Evolutionary conservation across 2,329 filamentous ascomycete species (phyloP).

Genomic region (Teratosphaeria zuluensis): DNA sequence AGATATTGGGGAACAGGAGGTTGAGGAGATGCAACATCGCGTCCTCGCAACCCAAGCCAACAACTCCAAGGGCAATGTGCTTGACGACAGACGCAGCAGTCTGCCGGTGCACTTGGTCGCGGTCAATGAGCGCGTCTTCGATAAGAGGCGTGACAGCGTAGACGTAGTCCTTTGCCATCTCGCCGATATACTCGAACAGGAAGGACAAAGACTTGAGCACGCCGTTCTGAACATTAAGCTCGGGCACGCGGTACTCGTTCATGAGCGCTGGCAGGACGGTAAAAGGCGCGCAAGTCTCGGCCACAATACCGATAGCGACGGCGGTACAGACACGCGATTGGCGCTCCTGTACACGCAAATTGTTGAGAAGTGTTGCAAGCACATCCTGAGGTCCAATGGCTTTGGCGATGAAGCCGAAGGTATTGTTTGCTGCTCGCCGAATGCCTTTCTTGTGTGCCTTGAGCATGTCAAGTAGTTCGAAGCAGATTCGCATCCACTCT

Average conservation of each 20-base stretch:
- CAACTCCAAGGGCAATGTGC: slow-evolving; percentile 94
- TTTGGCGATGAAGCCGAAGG: slow-evolving; percentile 98
- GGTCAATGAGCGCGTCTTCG: slow-evolving; percentile 93
- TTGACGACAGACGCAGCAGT: slow-evolving; percentile 96
- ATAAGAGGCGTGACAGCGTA: slow-evolving; percentile 94
- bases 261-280: slow-evolving; percentile 96
- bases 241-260: slow-evolving; percentile 98
- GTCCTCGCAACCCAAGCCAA: slow-evolving; percentile 93
- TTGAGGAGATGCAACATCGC: slow-evolving; percentile 98
- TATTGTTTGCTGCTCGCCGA: slow-evolving; percentile 95
- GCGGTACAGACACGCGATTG: slow-evolving; percentile 98
- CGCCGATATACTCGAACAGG: slow-evolving; percentile 97
- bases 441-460: slow-evolving; percentile 99
- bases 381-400: slow-evolving; percentile 98
- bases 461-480: slow-evolving; percentile 96
- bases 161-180: slow-evolving; percentile 98
- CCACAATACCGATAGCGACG: slow-evolving; percentile 95
- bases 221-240: slow-evolving; percentile 97
- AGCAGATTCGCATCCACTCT: slow-evolving; percentile 99
- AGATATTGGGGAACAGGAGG: slow-evolving; percentile 89
- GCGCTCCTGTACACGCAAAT: slow-evolving; percentile 90
- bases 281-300: slow-evolving; percentile 95
- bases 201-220: slow-evolving; percentile 95
- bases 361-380: slow-evolving; percentile 88
- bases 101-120: slow-evolving; percentile 95